These are phyloP conservation scores for Gossypioides kirkii DNA, from an alignment of 345 rosid genomes.

Conservation along the genomic window DNA sequence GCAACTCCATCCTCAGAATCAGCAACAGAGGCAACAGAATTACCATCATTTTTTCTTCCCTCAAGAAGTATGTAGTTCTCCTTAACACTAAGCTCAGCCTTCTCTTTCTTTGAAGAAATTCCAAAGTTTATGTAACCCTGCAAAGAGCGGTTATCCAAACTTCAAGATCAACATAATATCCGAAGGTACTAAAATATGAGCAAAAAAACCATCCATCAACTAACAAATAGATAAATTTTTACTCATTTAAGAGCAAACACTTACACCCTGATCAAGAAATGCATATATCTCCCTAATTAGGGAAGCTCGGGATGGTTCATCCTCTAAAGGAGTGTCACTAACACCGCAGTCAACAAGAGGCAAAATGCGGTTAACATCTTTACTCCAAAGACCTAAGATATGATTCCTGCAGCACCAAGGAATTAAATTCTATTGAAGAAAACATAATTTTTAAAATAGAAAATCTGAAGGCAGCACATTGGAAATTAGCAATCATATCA, in stretches of 20 bases:
- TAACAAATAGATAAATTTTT: background rate
- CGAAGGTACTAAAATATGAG: conserved; percentile 3
- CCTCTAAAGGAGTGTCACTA: conserved; percentile 39
- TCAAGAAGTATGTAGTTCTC: conserved; percentile 42
- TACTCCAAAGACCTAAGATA: conserved; percentile 85
- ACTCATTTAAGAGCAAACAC: conserved; percentile 25
- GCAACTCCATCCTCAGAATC: conserved; percentile 79
- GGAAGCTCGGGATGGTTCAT: conserved; percentile 55
- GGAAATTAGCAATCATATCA: background rate
- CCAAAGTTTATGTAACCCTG: conserved; percentile 99
- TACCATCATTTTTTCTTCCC: conserved; percentile 48
- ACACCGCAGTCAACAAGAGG: conserved; percentile 74
- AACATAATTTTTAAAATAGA: conserved; percentile 8
- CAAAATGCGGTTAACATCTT: conserved; percentile 69
- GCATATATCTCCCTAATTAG: conserved; percentile 70
- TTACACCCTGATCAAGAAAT: conserved; percentile 94
- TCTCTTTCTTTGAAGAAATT: conserved; percentile 63
- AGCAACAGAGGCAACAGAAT: conserved; percentile 49
- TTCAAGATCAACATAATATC: conserved; percentile 1
- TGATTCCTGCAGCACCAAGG: conserved; percentile 59
- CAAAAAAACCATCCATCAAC: conserved; percentile 1
- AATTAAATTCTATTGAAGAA: conserved; percentile 5
- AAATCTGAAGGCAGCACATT: background rate
- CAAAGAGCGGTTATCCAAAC: conserved; percentile 15
- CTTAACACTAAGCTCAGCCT: conserved; percentile 31